Evolutionary conservation across 495 filamentous ascomycete genomes (phyloP), one percentile per base, ranked within the genome.

Genomic region (Penicillium lagena): DNA sequence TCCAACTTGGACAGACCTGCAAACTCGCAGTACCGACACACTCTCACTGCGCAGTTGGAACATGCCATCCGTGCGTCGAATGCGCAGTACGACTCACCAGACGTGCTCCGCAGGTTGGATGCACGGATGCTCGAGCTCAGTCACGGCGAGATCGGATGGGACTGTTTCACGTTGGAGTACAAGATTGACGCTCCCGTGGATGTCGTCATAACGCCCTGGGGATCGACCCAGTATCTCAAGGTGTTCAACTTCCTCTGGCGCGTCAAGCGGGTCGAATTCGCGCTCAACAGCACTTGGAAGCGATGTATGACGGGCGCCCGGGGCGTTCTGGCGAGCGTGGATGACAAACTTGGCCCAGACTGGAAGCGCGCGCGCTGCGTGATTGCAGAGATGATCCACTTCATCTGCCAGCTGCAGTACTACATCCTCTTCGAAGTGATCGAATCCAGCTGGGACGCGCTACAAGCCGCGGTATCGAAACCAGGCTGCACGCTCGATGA

Each of bases 171-270:
- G 1, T 78, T 99, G 28, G 94, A 99, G 61, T 99, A 99, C 70
- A 96, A 95, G 64, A 90, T 97, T 46, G 93, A 96, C 59, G 88
- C 93, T 8, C 94, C 94, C 1, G 88, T 97, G 17, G 94, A 99
- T 57, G 93, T 97, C 41, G 89, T 99, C 42, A 90, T 99, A 10
- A 96, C 91, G 1, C 87, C 90, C 1, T 95, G 87, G 79, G 89
- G 86, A 31, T 91, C 87, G 43, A 87, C 88, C 2, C 90, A 97
- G 59, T 99, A 99, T 62, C 83, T 99, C 48, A 96, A 96, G 56
- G 87, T 97, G 27, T 99, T 99, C 80, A 99, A 99, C 62, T 96
- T 99, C 64, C 81, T 99, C 4, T 99, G 94, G 94, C 87, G 94
- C 43, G 82, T 97, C 53, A 99, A 99, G 64, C 84, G 94, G 37